Evolutionary conservation across 2,329 filamentous ascomycete genomes (phyloP).

Genomic region (Alternaria brassicae): DNA sequence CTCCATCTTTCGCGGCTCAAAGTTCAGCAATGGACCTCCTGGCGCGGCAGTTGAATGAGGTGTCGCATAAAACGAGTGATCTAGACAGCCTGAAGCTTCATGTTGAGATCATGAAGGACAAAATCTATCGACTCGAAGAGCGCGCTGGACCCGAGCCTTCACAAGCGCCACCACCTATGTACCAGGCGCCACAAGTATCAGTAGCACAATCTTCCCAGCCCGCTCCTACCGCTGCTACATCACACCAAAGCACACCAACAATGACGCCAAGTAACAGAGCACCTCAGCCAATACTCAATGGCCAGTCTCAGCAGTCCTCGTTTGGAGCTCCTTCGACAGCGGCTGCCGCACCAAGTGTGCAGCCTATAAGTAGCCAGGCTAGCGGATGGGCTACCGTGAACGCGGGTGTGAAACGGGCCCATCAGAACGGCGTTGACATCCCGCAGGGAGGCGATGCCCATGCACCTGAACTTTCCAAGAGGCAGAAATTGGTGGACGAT

Average conservation of each 20-base stretch:
- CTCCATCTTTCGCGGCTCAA: slow-evolving; percentile 28
- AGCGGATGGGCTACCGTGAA: slow-evolving; percentile 57
- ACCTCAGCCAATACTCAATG: not conserved
- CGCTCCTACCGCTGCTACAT: not conserved
- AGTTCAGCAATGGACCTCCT: slow-evolving; percentile 55
- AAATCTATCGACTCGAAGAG: slow-evolving; percentile 51
- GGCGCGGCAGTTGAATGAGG: slow-evolving; percentile 49
- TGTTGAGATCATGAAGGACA: slow-evolving; percentile 58
- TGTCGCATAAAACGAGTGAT: slow-evolving; percentile 55
- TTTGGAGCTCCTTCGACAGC: slow-evolving; percentile 8
- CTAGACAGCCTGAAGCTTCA: slow-evolving; percentile 57
- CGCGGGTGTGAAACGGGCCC: slow-evolving; percentile 50
- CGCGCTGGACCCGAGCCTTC: slow-evolving; percentile 12
- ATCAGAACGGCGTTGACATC: slow-evolving; percentile 47
- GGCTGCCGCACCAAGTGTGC: slow-evolving; percentile 25
- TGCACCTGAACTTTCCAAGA: slow-evolving; percentile 53
- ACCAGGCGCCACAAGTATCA: slow-evolving; percentile 16
- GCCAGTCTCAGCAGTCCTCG: slow-evolving; percentile 7
- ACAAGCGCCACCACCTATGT: slow-evolving; percentile 14
- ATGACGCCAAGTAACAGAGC: not conserved
- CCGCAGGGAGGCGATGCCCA: slow-evolving; percentile 33
- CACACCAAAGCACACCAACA: not conserved
- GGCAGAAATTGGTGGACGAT: slow-evolving; percentile 52
- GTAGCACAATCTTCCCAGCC: not conserved
- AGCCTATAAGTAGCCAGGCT: slow-evolving; percentile 25